phyloP scores from a whole-genome alignment of 129 eudicot genomes.

The Flaveria bidentis region DNA sequence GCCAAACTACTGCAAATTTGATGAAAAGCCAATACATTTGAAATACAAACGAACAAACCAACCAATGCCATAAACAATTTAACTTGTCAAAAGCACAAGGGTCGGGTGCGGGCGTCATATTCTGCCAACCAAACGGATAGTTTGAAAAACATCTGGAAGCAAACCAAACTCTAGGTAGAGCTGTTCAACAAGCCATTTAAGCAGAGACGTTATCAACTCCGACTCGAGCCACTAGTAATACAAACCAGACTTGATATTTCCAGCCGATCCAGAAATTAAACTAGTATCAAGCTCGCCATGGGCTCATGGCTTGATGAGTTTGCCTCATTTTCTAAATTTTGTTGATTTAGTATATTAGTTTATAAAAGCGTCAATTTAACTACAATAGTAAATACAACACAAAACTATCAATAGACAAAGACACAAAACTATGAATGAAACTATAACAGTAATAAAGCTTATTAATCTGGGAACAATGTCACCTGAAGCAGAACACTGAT shows the following conservation, averaged over 20 bases:
- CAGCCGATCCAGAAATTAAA: background rate
- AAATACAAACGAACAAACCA: too few species aligned
- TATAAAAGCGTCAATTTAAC: background rate
- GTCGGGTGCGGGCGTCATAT: too few species aligned
- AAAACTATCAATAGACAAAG: background rate
- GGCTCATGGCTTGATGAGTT: background rate
- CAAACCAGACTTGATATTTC: background rate
- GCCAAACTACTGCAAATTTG: too few species aligned
- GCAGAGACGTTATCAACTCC: background rate
- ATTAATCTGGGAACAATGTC: constrained; percentile 1
- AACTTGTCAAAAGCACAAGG: too few species aligned
- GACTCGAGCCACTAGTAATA: background rate
- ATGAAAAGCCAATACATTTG: too few species aligned
- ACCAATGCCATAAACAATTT: too few species aligned
- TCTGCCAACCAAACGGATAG: too few species aligned
- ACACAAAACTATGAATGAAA: background rate
- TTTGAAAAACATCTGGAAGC: too few species aligned
- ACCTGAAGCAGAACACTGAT: too few species aligned
- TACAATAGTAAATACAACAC: background rate
- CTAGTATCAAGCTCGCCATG: background rate
- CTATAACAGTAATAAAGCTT: constrained; percentile 2
- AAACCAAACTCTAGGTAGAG: too few species aligned
- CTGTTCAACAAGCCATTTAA: background rate
- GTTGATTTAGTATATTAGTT: background rate
- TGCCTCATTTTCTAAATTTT: background rate